phyloP scores from a whole-genome alignment of 306 rosid genomes.

The Fragaria ananassa region DNA sequence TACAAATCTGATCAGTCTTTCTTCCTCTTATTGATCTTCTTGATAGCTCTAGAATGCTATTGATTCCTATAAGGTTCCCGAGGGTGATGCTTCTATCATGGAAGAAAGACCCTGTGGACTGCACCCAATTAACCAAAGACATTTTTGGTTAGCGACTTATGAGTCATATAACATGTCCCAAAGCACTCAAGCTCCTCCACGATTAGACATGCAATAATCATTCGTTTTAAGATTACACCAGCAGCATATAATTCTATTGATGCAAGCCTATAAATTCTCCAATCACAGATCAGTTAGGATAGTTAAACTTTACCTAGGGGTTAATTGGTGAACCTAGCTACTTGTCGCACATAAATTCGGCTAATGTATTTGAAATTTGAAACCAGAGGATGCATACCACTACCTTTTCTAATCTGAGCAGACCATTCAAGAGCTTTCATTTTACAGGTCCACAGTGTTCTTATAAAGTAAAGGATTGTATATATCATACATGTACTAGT shows the following conservation, averaged over 20 bases:
- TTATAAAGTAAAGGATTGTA: background rate
- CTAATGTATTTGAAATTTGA: background rate
- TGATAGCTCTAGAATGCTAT: conserved; percentile 55
- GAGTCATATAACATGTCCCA: background rate
- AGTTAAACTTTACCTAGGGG: background rate
- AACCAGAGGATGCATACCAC: background rate
- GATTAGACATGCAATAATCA: background rate
- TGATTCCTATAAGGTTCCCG: conserved; percentile 70
- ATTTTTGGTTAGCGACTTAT: background rate
- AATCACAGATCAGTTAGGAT: background rate
- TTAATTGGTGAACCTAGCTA: background rate
- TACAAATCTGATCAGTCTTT: conserved; percentile 32
- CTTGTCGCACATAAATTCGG: background rate
- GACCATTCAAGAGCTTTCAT: background rate
- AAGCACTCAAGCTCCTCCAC: background rate
- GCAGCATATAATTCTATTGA: background rate
- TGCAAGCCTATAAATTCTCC: background rate
- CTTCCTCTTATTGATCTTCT: conserved; percentile 58
- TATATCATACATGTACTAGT: background rate
- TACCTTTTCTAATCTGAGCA: background rate
- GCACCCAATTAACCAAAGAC: conserved; percentile 18
- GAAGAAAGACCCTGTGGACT: conserved; percentile 79
- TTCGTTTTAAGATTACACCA: background rate
- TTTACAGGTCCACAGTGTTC: background rate
- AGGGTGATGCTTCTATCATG: conserved; percentile 69